phyloP scores from a whole-genome alignment of 2,329 filamentous ascomycete species.

The Nectriaceae sp. region DNA sequence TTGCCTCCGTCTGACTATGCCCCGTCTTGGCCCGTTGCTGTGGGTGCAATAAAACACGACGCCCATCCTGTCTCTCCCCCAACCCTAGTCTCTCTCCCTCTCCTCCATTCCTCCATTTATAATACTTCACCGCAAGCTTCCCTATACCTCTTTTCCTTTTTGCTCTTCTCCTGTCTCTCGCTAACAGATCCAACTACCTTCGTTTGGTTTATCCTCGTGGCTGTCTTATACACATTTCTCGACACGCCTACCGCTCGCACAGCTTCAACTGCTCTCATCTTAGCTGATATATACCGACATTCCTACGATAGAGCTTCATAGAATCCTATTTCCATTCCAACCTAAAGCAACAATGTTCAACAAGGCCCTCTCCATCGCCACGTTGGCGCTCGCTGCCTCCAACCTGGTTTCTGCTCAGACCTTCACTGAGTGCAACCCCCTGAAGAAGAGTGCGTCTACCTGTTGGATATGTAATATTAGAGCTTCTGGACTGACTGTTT shows the following conservation, averaged over 20 bases:
- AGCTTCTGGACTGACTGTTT: background rate
- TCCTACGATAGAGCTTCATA: too few species aligned
- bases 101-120: conserved; percentile 16
- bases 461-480: background rate
- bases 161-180: conserved; percentile 6
- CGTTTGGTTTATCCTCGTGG: conserved; percentile 18
- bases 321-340: too few species aligned
- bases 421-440: conserved; percentile 56
- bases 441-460: conserved; percentile 45
- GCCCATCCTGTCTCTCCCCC: conserved; percentile 2
- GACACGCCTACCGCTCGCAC: conserved; percentile 9
- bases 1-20: conserved; percentile 17
- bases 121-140: conserved; percentile 9
- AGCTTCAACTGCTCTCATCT: conserved; percentile 2
- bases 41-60: conserved; percentile 22
- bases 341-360: conserved; percentile 41
- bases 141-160: background rate
- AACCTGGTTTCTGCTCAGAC: conserved; percentile 57
- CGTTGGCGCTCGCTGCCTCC: conserved; percentile 51
- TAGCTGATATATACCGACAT: conserved; percentile 3
- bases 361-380: conserved; percentile 47
- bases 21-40: conserved; percentile 9
- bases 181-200: conserved; percentile 9
- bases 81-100: conserved; percentile 7
- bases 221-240: conserved; percentile 17